Base-by-base conservation (phyloP, 176 grass and related monocot species). In the Secale cereale region DNA sequence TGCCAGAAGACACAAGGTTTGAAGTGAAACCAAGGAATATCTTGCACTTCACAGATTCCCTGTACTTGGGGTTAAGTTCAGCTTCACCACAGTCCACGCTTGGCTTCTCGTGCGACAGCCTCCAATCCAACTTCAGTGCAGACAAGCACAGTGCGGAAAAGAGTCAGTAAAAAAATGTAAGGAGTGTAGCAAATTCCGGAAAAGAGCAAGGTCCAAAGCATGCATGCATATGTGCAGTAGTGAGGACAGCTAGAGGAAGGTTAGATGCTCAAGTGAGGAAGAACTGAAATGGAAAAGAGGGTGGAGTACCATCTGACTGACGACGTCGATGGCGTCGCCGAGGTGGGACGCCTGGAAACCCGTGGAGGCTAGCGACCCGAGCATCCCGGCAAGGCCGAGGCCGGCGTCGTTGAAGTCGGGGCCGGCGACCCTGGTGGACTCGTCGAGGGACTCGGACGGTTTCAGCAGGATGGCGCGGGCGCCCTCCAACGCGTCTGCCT, bases 1-100 rank as follows among this genome's bases (percentile, higher is more conserved):
- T 88, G 43, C 95, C 93, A 85, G 95, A 98, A 64, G 95, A 98
- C 43, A 93, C 65, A 19, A 98, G 91, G 82, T 98, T 98, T 27
- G 95, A 98, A 90, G 95, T 98, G 73, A 94, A 98, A 9, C 95
- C 95, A n/a, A 98, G 86, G 88, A 98, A 98, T 41, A 98, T 94
- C 82, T 98, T 98, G 91, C 95, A 98, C 65, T 88, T 90, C 19
- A 98, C 89, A 54, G 95, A 93, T 69, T 94, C 85, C 82, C 89
- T 98, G 41, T 89, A 91, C 45, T 60, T 85, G 7, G 87, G 91
- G 52, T 98, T 79, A 60, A 94, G 87, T 70, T 93, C 93, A 13
- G 77, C 78, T 46, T 86, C 81, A 46, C 91, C 89, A 22, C 85
- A 95, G 33, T 95, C 93, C 48, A 66, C 83, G 6, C 77, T 20